Conservation (phyloP, 2,329 filamentous ascomycete genomes). For the Trichoderma endophyticum region DNA sequence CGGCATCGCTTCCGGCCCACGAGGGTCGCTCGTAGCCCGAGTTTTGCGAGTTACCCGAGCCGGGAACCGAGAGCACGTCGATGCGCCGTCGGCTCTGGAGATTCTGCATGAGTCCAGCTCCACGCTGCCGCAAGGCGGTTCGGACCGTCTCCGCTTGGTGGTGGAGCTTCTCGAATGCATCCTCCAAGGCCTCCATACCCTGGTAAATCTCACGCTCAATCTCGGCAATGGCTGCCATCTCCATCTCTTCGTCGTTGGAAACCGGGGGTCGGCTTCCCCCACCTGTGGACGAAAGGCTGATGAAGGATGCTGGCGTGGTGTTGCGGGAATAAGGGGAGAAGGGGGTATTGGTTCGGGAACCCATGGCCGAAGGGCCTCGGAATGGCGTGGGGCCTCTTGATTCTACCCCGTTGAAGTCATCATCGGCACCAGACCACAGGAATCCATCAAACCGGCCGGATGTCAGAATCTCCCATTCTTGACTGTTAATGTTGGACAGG, state of each 20-base stretch:
- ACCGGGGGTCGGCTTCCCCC: slow-evolving; percentile 57
- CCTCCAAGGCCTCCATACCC: slow-evolving; percentile 91
- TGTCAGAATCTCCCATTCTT: slow-evolving; percentile 95
- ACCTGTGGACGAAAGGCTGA: slow-evolving; percentile 54
- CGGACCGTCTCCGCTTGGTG: slow-evolving; percentile 78
- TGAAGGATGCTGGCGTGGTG: slow-evolving; percentile 56
- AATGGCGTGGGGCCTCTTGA: slow-evolving; percentile 56
- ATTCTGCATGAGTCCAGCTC: slow-evolving; percentile 68
- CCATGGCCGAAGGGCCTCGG: slow-evolving; percentile 40
- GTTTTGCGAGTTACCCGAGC: slow-evolving; percentile 45
- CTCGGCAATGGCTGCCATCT: slow-evolving; percentile 85
- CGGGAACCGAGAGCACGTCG: slow-evolving; percentile 50
- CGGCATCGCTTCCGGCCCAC: slow-evolving; percentile 40
- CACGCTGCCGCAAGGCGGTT: slow-evolving; percentile 73
- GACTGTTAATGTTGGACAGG: slow-evolving; percentile 78
- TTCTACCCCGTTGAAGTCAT: slow-evolving; percentile 45
- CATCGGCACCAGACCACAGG: slow-evolving; percentile 86
- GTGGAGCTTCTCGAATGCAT: slow-evolving; percentile 91
- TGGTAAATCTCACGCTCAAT: slow-evolving; percentile 90
- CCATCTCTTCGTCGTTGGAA: slow-evolving; percentile 88
- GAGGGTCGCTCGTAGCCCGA: slow-evolving; percentile 44
- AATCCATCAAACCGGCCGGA: slow-evolving; percentile 96
- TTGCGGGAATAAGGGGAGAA: slow-evolving; percentile 53
- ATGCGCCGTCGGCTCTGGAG: slow-evolving; percentile 58
- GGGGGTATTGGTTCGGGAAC: slow-evolving; percentile 47